These are phyloP conservation scores for Gastrodia elata DNA, from an alignment of 106 monocot species.

Conservation along the genomic window DNA sequence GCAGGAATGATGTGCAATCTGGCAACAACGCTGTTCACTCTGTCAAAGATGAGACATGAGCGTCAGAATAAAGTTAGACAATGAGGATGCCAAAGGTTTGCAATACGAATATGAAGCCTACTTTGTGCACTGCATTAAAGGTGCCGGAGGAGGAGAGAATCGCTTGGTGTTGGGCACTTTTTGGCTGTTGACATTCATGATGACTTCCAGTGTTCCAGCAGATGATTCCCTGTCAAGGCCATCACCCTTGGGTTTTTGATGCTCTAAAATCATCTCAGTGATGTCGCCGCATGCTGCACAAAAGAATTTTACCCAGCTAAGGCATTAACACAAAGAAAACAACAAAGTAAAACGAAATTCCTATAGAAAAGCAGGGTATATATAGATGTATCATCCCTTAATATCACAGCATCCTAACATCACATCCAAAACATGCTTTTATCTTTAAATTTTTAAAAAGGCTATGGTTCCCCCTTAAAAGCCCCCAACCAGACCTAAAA, in stretches of 20 bases:
- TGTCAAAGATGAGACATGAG: slow-evolving; percentile 10
- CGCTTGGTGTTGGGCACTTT: slow-evolving; percentile 1
- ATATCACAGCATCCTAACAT: too few relatives aligned
- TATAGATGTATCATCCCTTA: too few relatives aligned
- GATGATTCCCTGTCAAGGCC: slow-evolving; percentile 7
- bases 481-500: too few relatives aligned
- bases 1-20: slow-evolving; percentile 18
- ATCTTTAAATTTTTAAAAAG: too few relatives aligned
- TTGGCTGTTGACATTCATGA: slow-evolving; percentile 5
- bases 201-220: slow-evolving; percentile 9
- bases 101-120: slow-evolving; percentile 8
- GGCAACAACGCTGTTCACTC: slow-evolving; percentile 14
- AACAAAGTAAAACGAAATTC: background rate
- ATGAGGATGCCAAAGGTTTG: background rate
- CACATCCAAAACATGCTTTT: too few relatives aligned
- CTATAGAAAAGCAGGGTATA: background rate
- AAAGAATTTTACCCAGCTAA: background rate
- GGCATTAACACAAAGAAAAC: background rate
- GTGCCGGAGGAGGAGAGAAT: slow-evolving; percentile 30
- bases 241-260: slow-evolving; percentile 19
- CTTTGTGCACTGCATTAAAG: slow-evolving; percentile 22
- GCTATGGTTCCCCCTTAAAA: too few relatives aligned
- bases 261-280: slow-evolving; percentile 18
- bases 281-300: slow-evolving; percentile 24
- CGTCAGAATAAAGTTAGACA: background rate